These are phyloP conservation scores for Kodamaea jinghongensis DNA, from an alignment of 805 yeast genomes.

Conservation along the genomic window DNA sequence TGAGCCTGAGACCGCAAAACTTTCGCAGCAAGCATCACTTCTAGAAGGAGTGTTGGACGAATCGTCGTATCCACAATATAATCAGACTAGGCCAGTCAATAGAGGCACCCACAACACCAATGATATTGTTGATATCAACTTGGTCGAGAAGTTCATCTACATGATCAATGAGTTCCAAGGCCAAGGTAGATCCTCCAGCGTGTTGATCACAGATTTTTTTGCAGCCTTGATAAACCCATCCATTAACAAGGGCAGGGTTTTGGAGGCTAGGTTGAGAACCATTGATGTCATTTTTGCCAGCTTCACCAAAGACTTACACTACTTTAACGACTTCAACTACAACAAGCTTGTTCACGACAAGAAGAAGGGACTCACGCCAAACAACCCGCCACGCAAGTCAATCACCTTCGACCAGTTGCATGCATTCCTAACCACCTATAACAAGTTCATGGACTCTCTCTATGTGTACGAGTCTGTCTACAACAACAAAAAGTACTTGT, in stretches of 20 bases:
- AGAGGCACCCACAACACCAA: neutral
- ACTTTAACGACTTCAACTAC: constrained; percentile 27
- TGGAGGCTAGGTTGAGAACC: constrained; percentile 28
- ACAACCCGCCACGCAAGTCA: constrained; percentile 26
- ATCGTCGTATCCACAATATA: constrained; percentile 1
- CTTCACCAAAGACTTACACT: constrained; percentile 27
- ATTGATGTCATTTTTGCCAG: constrained; percentile 29
- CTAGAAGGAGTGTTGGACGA: constrained; percentile 4
- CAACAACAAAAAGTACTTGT: constrained; percentile 14
- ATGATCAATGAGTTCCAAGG: constrained; percentile 26
- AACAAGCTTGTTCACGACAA: constrained; percentile 16
- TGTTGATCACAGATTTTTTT: constrained; percentile 27
- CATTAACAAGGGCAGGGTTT: constrained; percentile 15
- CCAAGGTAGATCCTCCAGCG: constrained; percentile 17
- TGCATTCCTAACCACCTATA: constrained; percentile 19
- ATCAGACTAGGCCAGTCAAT: neutral
- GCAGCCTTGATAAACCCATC: constrained; percentile 18
- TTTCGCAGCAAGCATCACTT: neutral
- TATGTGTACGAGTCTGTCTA: constrained; percentile 16
- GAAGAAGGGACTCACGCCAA: constrained; percentile 14
- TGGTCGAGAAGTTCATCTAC: constrained; percentile 34
- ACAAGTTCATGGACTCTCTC: constrained; percentile 23
- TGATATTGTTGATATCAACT: constrained; percentile 24
- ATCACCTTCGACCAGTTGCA: constrained; percentile 24
- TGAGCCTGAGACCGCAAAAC: constrained; percentile 6